Percentiles rank a stretch among this genome's conserved stretches.
These are phyloP conservation scores for Heterobasidion annosum DNA, from an alignment of 1,284 basidiomycete species.

Conservation along the genomic window DNA sequence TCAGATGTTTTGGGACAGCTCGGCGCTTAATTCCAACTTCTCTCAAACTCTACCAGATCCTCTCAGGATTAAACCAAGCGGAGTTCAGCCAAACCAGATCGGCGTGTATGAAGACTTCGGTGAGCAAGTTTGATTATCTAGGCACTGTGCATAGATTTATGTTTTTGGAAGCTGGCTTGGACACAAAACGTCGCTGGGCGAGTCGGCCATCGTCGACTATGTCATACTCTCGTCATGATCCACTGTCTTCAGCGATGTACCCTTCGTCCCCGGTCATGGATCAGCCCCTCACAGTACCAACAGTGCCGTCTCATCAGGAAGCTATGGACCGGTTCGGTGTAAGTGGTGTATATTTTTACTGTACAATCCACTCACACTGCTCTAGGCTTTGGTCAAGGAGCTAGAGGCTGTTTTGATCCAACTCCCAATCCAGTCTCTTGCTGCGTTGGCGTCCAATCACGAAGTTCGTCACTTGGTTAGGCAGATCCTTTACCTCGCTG, in stretches of 20 bases:
- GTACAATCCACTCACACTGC: background rate
- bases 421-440: slow-evolving; percentile 56
- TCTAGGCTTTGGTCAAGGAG: slow-evolving; percentile 53
- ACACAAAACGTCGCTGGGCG: slow-evolving; percentile 41
- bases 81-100: slow-evolving; percentile 76
- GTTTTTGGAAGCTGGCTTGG: slow-evolving; percentile 27
- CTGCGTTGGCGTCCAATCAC: slow-evolving; percentile 70
- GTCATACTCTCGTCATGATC: slow-evolving; percentile 40
- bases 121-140: slow-evolving; percentile 20
- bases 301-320: slow-evolving; percentile 50
- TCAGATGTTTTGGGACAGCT: slow-evolving; percentile 85
- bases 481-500: slow-evolving; percentile 74
- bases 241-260: slow-evolving; percentile 33
- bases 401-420: slow-evolving; percentile 74
- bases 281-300: slow-evolving; percentile 22
- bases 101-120: slow-evolving; percentile 96
- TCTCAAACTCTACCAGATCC: slow-evolving; percentile 82
- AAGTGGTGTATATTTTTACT: slow-evolving; percentile 9
- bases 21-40: slow-evolving; percentile 67
- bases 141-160: background rate
- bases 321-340: slow-evolving; percentile 74
- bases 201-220: slow-evolving; percentile 62
- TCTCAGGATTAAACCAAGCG: slow-evolving; percentile 78
- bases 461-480: slow-evolving; percentile 81
- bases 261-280: slow-evolving; percentile 44